These are phyloP conservation scores for Phylloporus sp. DNA, from an alignment of 1,284 basidiomycete genomes.

Conservation along the genomic window DNA sequence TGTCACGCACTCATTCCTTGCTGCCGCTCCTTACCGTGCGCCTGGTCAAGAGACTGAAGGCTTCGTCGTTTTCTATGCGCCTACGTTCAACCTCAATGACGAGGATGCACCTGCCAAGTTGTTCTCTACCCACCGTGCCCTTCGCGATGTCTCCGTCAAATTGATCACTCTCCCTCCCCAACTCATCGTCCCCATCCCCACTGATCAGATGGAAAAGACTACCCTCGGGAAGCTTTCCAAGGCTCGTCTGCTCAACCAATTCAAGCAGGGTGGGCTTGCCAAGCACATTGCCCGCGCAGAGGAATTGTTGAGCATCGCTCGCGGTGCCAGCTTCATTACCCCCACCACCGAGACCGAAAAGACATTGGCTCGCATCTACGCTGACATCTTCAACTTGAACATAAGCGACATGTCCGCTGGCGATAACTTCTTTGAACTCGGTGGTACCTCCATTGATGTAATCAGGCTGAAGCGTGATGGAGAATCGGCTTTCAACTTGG, in stretches of 20 bases:
- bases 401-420: slow-evolving; percentile 33
- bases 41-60: slow-evolving; percentile 43
- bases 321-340: slow-evolving; percentile 30
- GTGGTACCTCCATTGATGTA: slow-evolving; percentile 43
- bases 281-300: slow-evolving; percentile 40
- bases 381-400: slow-evolving; percentile 35
- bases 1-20: slow-evolving; percentile 46
- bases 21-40: slow-evolving; percentile 45
- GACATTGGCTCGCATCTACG: slow-evolving; percentile 35
- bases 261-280: slow-evolving; percentile 39
- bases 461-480: slow-evolving; percentile 45
- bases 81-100: slow-evolving; percentile 32
- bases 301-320: slow-evolving; percentile 37
- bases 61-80: slow-evolving; percentile 42
- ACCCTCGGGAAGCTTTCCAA: slow-evolving; percentile 43
- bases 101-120: slow-evolving; percentile 30
- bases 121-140: slow-evolving; percentile 26
- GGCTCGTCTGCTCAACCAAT: slow-evolving; percentile 37
- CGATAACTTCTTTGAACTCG: slow-evolving; percentile 46
- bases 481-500: slow-evolving; percentile 43
- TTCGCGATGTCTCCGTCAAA: slow-evolving; percentile 31
- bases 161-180: slow-evolving; percentile 36
- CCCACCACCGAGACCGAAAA: slow-evolving; percentile 41
- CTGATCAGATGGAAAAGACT: slow-evolving; percentile 42
- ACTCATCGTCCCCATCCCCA: slow-evolving; percentile 38